Base-by-base conservation (phyloP, 2,329 filamentous ascomycete species). In the Elsinoe australis region DNA sequence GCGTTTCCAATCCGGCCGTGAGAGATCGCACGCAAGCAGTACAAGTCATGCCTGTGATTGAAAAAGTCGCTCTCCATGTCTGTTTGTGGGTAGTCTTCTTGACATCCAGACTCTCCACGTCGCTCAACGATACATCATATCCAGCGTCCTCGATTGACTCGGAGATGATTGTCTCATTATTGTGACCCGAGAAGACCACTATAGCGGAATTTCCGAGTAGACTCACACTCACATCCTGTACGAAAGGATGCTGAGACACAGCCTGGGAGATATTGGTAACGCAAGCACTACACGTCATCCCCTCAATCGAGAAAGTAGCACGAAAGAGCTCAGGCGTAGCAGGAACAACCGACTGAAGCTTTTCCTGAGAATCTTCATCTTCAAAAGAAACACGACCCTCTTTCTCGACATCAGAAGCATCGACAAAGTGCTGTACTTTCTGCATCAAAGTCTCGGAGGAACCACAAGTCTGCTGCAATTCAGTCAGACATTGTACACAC, bases 221-320 rank as follows among this genome's bases (percentile, higher is more conserved):
- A 52, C 73, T 75, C 24, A 79, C 67, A 26, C 71, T 68, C 26
- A 71, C 70, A 34, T 65, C 60, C 9, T 63, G 62, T 5, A 78
- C 65, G 58, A 70, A 76, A 1, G 64, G 51, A 6, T 71, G 56
- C 31, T 68, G 61, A 48, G 72, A 58, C 5, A 80, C 53, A 1
- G 69, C 71, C 41, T 65, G 61, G 0, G 67, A 72, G 41, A 79
- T 66, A 19, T 68, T 65, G 9, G 67, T 69, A 3, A 74, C 70
- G 54, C 76, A 79, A 4, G 75, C 69, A 46, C 73, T 72, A 57
- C 75, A 79, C 2, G 75, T 79, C 74, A 80, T 78, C 10, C 76
- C 76, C 12, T 67, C 67, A 36, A 79, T 71, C 10, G 70, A 68
- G 51, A 75, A 67, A 5, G 69, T 19, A 32, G 21, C 17, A 8